These are phyloP conservation scores for Trichoderma asperelloides DNA, from an alignment of 495 filamentous ascomycete genomes.

Conservation along the genomic window DNA sequence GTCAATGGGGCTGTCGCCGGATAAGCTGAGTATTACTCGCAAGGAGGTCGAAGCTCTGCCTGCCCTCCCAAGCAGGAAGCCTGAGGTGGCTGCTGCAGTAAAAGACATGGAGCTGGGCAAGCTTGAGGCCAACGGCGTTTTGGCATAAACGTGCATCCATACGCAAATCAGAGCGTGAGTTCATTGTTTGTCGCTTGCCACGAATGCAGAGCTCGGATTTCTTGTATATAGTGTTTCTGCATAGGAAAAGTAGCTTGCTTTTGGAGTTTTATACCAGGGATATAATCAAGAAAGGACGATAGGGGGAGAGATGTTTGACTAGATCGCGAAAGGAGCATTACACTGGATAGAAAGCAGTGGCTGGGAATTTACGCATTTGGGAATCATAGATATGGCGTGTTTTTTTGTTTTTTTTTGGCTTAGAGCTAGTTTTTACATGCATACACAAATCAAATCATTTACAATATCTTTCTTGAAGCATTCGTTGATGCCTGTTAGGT, in stretches of 20 bases:
- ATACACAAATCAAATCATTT: no score
- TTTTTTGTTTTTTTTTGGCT: background rate
- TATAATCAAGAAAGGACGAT: background rate
- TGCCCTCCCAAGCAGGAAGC: background rate
- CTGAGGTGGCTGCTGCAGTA: background rate
- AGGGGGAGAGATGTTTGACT: background rate
- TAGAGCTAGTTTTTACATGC: no score
- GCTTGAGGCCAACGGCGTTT: background rate
- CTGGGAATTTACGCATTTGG: background rate
- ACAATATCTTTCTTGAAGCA: no score
- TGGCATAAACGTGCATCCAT: background rate
- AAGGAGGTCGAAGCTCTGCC: conserved; percentile 41
- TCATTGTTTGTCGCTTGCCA: background rate
- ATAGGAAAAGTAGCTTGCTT: conserved; percentile 3
- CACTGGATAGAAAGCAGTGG: background rate
- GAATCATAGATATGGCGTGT: background rate
- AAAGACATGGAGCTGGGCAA: background rate
- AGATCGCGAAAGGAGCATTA: background rate
- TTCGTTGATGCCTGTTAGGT: no score
- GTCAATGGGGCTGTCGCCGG: conserved; percentile 63
- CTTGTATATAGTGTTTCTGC: conserved; percentile 14
- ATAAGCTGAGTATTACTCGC: conserved; percentile 49
- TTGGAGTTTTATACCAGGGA: background rate
- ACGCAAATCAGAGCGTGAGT: background rate
- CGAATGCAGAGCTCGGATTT: background rate